Conservation (phyloP, 2,329 filamentous ascomycete species). For the Epichloe bromicola region DNA sequence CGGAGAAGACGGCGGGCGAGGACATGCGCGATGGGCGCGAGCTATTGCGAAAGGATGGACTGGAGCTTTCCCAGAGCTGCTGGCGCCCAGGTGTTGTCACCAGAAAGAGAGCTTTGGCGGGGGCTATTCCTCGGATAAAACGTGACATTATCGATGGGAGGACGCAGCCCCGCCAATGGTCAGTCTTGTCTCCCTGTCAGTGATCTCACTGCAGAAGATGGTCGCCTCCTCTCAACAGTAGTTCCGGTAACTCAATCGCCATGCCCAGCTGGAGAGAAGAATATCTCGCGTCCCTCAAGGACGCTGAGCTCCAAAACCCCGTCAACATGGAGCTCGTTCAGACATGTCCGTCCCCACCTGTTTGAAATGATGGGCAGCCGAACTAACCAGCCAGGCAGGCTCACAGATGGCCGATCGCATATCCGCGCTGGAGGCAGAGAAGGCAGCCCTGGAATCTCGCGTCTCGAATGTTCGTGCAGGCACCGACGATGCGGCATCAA, state of each 20-base stretch:
- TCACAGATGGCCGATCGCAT: constrained; percentile 55
- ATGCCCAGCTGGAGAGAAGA: constrained; percentile 68
- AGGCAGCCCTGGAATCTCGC: constrained; percentile 25
- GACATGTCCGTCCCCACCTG: constrained; percentile 49
- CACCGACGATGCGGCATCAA: constrained; percentile 4
- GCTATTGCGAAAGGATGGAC: not conserved
- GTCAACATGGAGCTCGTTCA: constrained; percentile 57
- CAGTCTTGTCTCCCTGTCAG: not conserved
- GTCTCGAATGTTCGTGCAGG: constrained; percentile 13
- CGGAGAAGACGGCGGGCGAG: not conserved
- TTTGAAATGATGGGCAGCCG: not conserved
- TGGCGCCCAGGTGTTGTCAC: too few relatives aligned
- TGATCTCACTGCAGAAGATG: not conserved
- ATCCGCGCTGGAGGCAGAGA: constrained; percentile 47
- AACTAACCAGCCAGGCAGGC: constrained; percentile 29
- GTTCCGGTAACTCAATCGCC: constrained; percentile 6
- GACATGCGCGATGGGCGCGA: not conserved
- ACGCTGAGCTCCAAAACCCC: constrained; percentile 53
- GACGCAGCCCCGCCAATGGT: too few relatives aligned
- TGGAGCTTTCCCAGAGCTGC: not conserved
- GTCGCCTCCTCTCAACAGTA: not conserved
- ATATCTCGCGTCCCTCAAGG: constrained; percentile 62
- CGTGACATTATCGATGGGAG: not conserved
- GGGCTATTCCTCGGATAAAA: constrained; percentile 22
- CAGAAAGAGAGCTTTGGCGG: not conserved